Evolutionary conservation across 768 basidiomycete genomes (phyloP).

Genomic region (Tulasnella sp.): DNA sequence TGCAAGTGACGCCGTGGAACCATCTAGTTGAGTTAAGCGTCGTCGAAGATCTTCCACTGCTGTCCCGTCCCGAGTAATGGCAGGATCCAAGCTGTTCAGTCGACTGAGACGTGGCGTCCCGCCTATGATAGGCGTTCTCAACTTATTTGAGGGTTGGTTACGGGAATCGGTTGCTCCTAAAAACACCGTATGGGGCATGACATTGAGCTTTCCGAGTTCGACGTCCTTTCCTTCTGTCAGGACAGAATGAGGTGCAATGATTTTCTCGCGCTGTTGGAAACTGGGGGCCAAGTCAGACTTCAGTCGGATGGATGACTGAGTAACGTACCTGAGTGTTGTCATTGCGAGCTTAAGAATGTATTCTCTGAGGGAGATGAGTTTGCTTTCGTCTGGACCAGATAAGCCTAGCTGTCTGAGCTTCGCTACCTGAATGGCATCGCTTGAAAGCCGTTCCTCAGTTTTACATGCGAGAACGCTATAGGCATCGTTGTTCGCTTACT

Average conservation of each 20-base stretch:
- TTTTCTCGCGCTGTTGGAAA: slow-evolving; percentile 5
- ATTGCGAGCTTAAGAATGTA: slow-evolving; percentile 78
- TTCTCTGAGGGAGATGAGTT: slow-evolving; percentile 79
- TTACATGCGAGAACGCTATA: neutral
- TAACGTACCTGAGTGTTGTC: slow-evolving; percentile 55
- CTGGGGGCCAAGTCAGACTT: neutral
- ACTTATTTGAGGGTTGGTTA: neutral
- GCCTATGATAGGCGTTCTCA: neutral
- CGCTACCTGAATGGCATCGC: slow-evolving; percentile 63
- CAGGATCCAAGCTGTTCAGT: slow-evolving; percentile 12
- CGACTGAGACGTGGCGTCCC: slow-evolving; percentile 8
- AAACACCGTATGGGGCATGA: slow-evolving; percentile 87
- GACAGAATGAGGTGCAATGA: slow-evolving; percentile 22
- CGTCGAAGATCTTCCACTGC: slow-evolving; percentile 72
- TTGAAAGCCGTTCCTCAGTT: slow-evolving; percentile 28
- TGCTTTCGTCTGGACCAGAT: slow-evolving; percentile 67
- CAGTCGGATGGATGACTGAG: neutral
- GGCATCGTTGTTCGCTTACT: slow-evolving; percentile 38
- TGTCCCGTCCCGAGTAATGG: neutral
- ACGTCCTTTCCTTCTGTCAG: slow-evolving; percentile 49
- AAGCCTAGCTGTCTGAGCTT: slow-evolving; percentile 85
- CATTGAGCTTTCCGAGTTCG: slow-evolving; percentile 76
- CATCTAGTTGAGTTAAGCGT: slow-evolving; percentile 62
- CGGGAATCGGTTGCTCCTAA: slow-evolving; percentile 31
- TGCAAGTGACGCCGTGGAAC: slow-evolving; percentile 51